Evolutionary conservation across 768 basidiomycete species (phyloP).

Genomic region (Russula emetica): DNA sequence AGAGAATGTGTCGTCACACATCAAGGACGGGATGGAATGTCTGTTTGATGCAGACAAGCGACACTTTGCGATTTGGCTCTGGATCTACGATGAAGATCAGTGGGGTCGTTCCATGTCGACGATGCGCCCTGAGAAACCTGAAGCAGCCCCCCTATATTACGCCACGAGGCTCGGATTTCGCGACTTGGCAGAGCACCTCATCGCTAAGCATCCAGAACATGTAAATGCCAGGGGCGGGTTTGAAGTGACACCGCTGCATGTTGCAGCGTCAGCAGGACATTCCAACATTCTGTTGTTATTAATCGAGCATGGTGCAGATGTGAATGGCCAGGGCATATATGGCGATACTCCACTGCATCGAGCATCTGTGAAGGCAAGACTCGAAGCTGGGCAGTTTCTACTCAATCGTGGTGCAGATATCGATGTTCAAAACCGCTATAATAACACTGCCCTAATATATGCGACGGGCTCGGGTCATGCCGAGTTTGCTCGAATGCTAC

Average conservation of each 20-base stretch:
- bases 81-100: neutral
- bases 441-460: neutral
- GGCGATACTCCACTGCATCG: neutral
- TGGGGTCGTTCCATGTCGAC: neutral
- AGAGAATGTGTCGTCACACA: neutral
- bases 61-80: neutral
- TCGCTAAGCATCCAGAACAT: neutral
- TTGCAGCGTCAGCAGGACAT: neutral
- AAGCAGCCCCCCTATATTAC: neutral
- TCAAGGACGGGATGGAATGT: neutral
- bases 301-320: neutral
- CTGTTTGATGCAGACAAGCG: neutral
- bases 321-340: neutral
- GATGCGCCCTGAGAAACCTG: neutral
- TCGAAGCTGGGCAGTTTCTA: neutral
- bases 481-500: constrained; percentile 1
- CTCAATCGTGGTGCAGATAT: neutral
- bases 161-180: neutral
- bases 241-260: neutral
- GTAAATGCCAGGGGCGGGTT: neutral
- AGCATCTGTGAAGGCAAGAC: neutral
- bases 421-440: neutral
- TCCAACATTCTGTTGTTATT: neutral
- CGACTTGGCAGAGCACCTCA: neutral
- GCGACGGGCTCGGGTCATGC: rapidly evolving